These are phyloP conservation scores for Papilionanthe hybrid DNA, from an alignment of 116 monocot genomes.

Conservation along the genomic window DNA sequence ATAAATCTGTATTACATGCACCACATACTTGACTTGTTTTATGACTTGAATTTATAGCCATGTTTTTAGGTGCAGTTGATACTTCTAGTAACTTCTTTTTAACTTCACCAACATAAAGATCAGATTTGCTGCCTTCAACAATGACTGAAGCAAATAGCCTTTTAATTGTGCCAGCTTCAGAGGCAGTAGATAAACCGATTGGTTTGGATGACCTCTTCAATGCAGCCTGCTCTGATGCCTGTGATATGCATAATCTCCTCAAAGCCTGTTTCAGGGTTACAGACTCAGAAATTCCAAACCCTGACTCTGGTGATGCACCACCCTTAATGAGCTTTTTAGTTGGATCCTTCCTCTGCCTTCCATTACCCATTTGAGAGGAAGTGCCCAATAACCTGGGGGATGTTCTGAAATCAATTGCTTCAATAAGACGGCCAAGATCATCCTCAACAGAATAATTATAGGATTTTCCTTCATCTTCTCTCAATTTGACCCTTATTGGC, in stretches of 20 bases:
- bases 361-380: slow-evolving; percentile 13
- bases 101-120: slow-evolving; percentile 11
- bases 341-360: slow-evolving; percentile 27
- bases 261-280: slow-evolving; percentile 83
- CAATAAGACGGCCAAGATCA: slow-evolving; percentile 43
- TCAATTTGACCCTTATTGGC: slow-evolving; percentile 25
- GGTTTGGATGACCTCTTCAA: slow-evolving; percentile 60
- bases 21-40: slow-evolving; percentile 12
- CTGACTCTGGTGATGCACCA: slow-evolving; percentile 30
- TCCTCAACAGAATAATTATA: slow-evolving; percentile 28
- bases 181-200: slow-evolving; percentile 27
- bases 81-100: slow-evolving; percentile 39
- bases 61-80: slow-evolving; percentile 46
- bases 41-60: slow-evolving; percentile 11
- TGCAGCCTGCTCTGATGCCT: slow-evolving; percentile 94
- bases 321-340: slow-evolving; percentile 37
- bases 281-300: slow-evolving; percentile 56
- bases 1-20: slow-evolving; percentile 11
- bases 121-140: slow-evolving; percentile 36
- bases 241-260: slow-evolving; percentile 72
- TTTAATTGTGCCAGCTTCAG: slow-evolving; percentile 63
- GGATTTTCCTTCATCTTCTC: slow-evolving; percentile 19
- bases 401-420: slow-evolving; percentile 36
- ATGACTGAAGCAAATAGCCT: slow-evolving; percentile 61
- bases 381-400: slow-evolving; percentile 19